Percentiles rank a stretch among this genome's conserved stretches.
These are phyloP conservation scores for Epithele typhae DNA, from an alignment of 768 basidiomycete genomes.

Conservation along the genomic window DNA sequence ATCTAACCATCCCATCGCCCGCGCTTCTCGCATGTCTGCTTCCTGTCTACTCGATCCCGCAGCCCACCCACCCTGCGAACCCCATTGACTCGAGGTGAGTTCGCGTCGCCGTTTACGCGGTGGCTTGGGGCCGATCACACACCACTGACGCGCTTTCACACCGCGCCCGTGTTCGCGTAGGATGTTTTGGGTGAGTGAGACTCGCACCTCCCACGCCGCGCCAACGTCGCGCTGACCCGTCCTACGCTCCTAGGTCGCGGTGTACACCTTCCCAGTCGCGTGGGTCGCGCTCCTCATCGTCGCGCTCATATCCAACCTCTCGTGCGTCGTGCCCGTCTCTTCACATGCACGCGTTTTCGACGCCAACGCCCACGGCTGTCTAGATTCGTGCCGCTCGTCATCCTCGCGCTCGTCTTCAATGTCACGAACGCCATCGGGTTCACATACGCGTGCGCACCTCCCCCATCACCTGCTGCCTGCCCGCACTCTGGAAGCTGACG, in stretches of 20 bases:
- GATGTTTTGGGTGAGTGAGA: conserved; percentile 81
- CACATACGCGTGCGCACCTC: conserved; percentile 75
- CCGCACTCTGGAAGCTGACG: neutral
- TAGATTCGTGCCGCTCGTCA: conserved; percentile 92
- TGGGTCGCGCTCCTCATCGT: conserved; percentile 88
- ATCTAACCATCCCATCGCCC: too few species aligned
- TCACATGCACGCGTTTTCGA: neutral
- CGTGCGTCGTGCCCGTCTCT: conserved; percentile 47
- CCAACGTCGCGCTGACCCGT: neutral
- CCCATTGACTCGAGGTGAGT: conserved; percentile 77
- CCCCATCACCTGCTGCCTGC: neutral
- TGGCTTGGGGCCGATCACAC: neutral
- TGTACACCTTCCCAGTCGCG: conserved; percentile 84
- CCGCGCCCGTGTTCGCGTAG: conserved; percentile 34
- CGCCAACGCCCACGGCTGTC: conserved; percentile 2
- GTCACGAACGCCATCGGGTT: conserved; percentile 94
- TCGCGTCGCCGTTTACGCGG: conserved; percentile 22
- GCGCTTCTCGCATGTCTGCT: too few species aligned
- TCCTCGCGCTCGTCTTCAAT: conserved; percentile 94
- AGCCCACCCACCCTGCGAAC: conserved; percentile 89
- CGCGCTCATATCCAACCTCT: conserved; percentile 84
- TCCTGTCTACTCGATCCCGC: conserved; percentile 1
- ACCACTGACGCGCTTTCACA: neutral
- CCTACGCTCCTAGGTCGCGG: conserved; percentile 54
- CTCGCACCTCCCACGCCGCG: neutral